A percentile compares a stretch with the other conserved stretches of the same genome.
Evolutionary conservation across 2,329 filamentous ascomycete genomes (phyloP).

Genomic region (Talaromyces sp.): DNA sequence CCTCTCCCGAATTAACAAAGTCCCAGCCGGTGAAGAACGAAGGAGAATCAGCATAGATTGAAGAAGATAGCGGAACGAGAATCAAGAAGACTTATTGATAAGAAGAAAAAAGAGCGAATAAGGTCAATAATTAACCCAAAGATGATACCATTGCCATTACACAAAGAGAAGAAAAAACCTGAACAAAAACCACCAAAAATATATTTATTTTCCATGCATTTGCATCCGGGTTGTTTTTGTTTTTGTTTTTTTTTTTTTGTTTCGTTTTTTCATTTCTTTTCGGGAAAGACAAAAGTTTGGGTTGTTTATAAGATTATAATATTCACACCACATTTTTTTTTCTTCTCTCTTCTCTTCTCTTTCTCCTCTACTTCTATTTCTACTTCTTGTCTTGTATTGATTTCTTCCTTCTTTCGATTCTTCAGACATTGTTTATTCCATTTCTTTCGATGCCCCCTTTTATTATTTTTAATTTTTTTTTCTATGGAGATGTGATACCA

Average conservation of each 20-base stretch:
- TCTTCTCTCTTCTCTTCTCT: background rate
- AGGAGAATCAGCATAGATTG: conserved; percentile 35
- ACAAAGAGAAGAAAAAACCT: background rate
- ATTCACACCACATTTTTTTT: conserved; percentile 4
- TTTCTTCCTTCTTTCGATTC: background rate
- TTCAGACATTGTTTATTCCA: background rate
- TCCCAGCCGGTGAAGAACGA: conserved; percentile 41
- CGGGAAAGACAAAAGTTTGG: conserved; percentile 18
- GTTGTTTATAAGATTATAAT: conserved; percentile 13
- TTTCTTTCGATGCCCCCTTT: background rate
- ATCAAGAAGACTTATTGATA: background rate
- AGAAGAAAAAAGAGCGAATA: background rate
- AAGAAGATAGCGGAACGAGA: background rate
- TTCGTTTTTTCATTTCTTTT: conserved; percentile 4
- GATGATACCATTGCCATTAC: background rate
- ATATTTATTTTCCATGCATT: background rate
- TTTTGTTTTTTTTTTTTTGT: background rate
- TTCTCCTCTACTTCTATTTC: background rate
- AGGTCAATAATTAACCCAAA: conserved; percentile 5
- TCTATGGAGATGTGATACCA: no score
- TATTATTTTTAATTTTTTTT: background rate
- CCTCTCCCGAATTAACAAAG: conserved; percentile 45
- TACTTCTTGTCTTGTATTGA: background rate
- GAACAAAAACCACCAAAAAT: background rate
- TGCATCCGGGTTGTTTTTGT: background rate